Percentiles rank a stretch among this genome's conserved stretches.
These are phyloP conservation scores for Aspergillus asperescens DNA, from an alignment of 495 filamentous ascomycete genomes.

Conservation along the genomic window DNA sequence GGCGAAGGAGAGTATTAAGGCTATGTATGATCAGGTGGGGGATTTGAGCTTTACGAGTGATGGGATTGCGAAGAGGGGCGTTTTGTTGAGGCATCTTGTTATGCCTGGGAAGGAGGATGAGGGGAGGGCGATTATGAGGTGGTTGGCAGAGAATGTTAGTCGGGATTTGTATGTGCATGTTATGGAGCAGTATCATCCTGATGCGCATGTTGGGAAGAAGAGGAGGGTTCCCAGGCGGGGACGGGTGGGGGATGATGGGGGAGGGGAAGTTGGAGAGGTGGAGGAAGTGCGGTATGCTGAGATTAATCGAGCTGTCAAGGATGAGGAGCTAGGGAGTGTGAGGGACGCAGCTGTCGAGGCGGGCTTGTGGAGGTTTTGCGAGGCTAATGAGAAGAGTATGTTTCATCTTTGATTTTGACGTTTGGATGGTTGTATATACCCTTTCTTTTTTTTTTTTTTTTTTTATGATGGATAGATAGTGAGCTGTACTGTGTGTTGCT, in stretches of 20 bases:
- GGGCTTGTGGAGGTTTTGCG: conserved; percentile 70
- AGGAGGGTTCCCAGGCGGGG: conserved; percentile 26
- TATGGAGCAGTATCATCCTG: conserved; percentile 75
- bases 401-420: conserved; percentile 53
- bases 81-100: conserved; percentile 68
- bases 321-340: conserved; percentile 57
- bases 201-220: conserved; percentile 69
- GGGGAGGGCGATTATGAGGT: conserved; percentile 61
- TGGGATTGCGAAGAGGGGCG: conserved; percentile 67
- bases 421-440: neutral
- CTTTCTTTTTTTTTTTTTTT: no score
- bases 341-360: conserved; percentile 58
- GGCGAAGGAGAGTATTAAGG: conserved; percentile 65
- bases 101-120: conserved; percentile 72
- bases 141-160: conserved; percentile 62
- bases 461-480: neutral
- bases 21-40: conserved; percentile 71
- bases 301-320: conserved; percentile 63
- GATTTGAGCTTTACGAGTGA: conserved; percentile 71
- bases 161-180: conserved; percentile 65
- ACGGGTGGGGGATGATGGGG: conserved; percentile 28
- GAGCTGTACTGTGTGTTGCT: neutral
- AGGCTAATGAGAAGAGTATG: conserved; percentile 61
- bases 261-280: conserved; percentile 13
- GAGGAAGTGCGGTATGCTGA: conserved; percentile 63